Conservation (phyloP, 2,329 filamentous ascomycete genomes). For the Cladobotryum mycophilum region DNA sequence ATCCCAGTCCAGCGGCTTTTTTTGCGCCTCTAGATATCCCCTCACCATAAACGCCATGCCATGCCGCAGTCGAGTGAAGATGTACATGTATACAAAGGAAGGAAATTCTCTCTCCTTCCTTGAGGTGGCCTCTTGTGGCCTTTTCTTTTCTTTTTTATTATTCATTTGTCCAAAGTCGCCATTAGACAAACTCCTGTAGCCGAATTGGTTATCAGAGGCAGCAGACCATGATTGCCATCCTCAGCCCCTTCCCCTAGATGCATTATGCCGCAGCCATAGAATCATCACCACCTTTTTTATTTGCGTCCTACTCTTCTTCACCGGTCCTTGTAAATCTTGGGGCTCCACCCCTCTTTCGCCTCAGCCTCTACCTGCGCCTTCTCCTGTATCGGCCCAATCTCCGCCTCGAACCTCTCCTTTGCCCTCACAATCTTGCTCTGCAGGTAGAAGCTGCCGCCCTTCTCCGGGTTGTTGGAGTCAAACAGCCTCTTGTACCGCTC, state of each 20-base stretch:
- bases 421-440: slow-evolving; percentile 95
- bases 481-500: slow-evolving; percentile 91
- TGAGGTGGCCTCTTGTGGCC: not conserved
- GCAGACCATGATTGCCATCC: not conserved
- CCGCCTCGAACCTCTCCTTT: slow-evolving; percentile 84
- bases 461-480: slow-evolving; percentile 88
- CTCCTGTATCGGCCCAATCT: slow-evolving; percentile 67
- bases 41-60: slow-evolving; percentile 41
- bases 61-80: slow-evolving; percentile 51
- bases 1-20: slow-evolving; percentile 22
- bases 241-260: not conserved
- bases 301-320: slow-evolving; percentile 28
- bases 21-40: slow-evolving; percentile 21
- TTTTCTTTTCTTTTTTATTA: not conserved
- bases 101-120: not conserved
- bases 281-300: not conserved
- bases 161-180: not conserved
- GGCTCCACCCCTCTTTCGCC: slow-evolving; percentile 80
- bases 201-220: not conserved
- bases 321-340: slow-evolving; percentile 88
- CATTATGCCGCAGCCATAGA: slow-evolving; percentile 4
- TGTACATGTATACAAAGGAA: slow-evolving; percentile 36
- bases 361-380: slow-evolving; percentile 71
- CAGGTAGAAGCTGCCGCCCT: slow-evolving; percentile 95
- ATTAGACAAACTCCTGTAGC: not conserved